Evolutionary conservation across 192 early-diverging fungal species (phyloP), one percentile per base, ranked within the genome.

Genomic region (Umbelopsis isabellina): DNA sequence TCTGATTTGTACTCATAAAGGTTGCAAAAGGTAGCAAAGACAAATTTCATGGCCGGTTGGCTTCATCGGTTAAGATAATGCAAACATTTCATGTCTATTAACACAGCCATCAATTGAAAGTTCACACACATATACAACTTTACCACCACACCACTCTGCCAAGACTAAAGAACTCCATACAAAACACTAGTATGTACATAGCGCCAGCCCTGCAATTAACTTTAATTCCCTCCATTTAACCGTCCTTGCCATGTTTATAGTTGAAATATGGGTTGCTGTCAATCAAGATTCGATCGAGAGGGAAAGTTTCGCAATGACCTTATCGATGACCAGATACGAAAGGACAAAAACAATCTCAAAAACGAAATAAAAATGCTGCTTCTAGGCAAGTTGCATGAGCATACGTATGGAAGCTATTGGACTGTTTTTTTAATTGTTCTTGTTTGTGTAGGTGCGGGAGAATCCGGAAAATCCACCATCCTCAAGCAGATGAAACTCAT

Each of bases 401-500:
- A 2, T 30, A 30, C 3, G 1, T 3, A 30, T 30, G 27, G 27
- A 30, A 30, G 27, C 27, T 30, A 30, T 30, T 30, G 27, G 1
- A 30, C 27, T 30, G 27, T 30, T 3, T 3, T 3, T 2, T 30
- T 30, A 30, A 30, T 30, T 2, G 1, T 30, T 30, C 27, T 30
- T 30, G 1, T 46, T n/a, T 46, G 47, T 47, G 71, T 72, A 92
- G 93, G 92, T 76, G 94, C 96, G 47, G 96, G 96, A 72, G 96
- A 98, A 82, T 97, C 96, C 7, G 96, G 96, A 66, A 98, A 98
- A 84, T 92, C 90, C 37, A 98, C 96, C 20, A 96, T 98, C 75
- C 85, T 98, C 70, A 98, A 98, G 80, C 96, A 98, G 77, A 97
- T 98, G 95, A 95, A 94, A 79, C 86, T 98, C 53, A 97, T 98